These are phyloP conservation scores for Mycena epipterygia DNA, from an alignment of 768 basidiomycete genomes.

Conservation along the genomic window DNA sequence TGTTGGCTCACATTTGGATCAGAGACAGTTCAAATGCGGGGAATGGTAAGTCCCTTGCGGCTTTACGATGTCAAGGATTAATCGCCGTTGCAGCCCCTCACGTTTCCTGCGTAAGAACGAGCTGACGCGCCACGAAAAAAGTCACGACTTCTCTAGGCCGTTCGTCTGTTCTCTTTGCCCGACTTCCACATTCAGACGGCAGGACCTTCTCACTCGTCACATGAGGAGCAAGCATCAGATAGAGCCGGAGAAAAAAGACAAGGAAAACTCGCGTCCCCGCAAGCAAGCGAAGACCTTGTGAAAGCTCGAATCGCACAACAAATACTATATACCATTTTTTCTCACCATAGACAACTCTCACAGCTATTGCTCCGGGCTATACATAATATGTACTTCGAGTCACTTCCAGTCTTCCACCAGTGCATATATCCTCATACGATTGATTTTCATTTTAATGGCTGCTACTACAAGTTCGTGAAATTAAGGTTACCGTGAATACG, in stretches of 20 bases:
- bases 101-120: constrained; percentile 83
- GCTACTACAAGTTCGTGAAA: constrained; percentile 24
- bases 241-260: constrained; percentile 46
- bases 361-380: background rate
- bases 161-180: constrained; percentile 64
- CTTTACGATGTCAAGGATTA: background rate
- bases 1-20: constrained; percentile 79
- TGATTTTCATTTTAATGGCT: constrained; percentile 16
- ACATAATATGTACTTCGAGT: background rate
- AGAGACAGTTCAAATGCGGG: constrained; percentile 74
- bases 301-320: background rate
- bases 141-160: constrained; percentile 71
- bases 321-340: background rate
- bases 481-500: constrained; percentile 26
- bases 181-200: constrained; percentile 70
- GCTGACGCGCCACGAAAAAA: constrained; percentile 80
- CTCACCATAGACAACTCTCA: background rate
- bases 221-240: constrained; percentile 67
- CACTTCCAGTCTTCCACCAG: background rate
- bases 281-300: constrained; percentile 40
- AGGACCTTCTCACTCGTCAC: constrained; percentile 78
- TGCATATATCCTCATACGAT: constrained; percentile 6
- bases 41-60: constrained; percentile 64
- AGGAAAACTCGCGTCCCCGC: constrained; percentile 40
- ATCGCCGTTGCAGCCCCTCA: constrained; percentile 57